Percentiles rank a stretch among this genome's conserved stretches.
These are phyloP conservation scores for Termitomyces titanicus DNA, from an alignment of 768 basidiomycete genomes.

Conservation along the genomic window DNA sequence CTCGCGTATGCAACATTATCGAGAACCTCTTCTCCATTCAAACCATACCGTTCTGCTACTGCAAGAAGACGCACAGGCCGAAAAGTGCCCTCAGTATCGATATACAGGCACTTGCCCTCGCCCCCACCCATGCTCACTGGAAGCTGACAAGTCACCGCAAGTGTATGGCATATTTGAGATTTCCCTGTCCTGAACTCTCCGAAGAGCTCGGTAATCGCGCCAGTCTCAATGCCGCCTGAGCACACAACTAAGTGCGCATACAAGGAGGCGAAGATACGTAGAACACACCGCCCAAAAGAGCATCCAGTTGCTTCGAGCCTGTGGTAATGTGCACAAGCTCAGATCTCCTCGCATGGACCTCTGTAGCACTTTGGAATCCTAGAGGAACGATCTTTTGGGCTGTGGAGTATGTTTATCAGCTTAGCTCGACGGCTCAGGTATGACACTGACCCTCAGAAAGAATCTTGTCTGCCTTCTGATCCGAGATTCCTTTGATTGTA, in stretches of 20 bases:
- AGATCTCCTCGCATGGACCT: slow-evolving; percentile 90
- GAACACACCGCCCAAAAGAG: slow-evolving; percentile 79
- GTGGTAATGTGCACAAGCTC: slow-evolving; percentile 97
- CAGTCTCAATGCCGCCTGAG: slow-evolving; percentile 95
- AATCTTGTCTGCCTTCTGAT: slow-evolving; percentile 97
- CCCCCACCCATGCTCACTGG: slow-evolving; percentile 98
- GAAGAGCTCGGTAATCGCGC: slow-evolving; percentile 96
- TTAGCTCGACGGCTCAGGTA: not conserved
- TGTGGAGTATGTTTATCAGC: slow-evolving; percentile 25
- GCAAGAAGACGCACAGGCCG: slow-evolving; percentile 93
- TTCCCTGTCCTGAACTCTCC: slow-evolving; percentile 99
- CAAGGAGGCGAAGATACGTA: not conserved
- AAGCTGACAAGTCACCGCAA: slow-evolving; percentile 97
- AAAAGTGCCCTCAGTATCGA: slow-evolving; percentile 99
- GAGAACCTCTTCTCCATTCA: slow-evolving; percentile 96
- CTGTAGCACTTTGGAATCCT: slow-evolving; percentile 97
- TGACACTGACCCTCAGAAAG: slow-evolving; percentile 73
- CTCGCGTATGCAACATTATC: slow-evolving; percentile 98
- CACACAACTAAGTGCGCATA: slow-evolving; percentile 5
- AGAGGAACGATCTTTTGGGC: slow-evolving; percentile 95
- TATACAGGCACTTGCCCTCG: slow-evolving; percentile 98
- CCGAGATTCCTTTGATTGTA: slow-evolving; percentile 94
- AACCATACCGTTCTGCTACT: slow-evolving; percentile 92
- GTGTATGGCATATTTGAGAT: slow-evolving; percentile 95
- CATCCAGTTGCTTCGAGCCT: slow-evolving; percentile 94